Conservation (phyloP, 2,329 filamentous ascomycete genomes). For the Hypoxylon rubiginosum region DNA sequence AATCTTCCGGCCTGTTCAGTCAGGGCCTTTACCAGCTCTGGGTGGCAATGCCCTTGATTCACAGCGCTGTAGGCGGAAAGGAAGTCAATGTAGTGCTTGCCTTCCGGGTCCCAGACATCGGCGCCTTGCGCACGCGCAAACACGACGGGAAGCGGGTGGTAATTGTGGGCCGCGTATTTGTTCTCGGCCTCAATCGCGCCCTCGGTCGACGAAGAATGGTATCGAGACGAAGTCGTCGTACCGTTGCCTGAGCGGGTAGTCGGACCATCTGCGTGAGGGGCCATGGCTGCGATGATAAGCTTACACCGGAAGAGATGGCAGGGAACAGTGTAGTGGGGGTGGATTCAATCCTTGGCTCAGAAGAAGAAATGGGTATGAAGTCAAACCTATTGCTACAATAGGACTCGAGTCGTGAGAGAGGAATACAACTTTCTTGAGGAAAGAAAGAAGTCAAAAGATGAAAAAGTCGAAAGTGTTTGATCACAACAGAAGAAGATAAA, state of each 20-base stretch:
- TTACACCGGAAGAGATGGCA: slow-evolving; percentile 21
- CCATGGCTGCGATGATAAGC: slow-evolving; percentile 59
- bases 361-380: slow-evolving; percentile 14
- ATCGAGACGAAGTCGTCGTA: slow-evolving; percentile 57
- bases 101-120: slow-evolving; percentile 97
- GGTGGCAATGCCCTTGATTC: slow-evolving; percentile 98
- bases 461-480: slow-evolving; percentile 17
- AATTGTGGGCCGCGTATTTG: slow-evolving; percentile 95
- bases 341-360: slow-evolving; percentile 6
- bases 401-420: slow-evolving; percentile 1
- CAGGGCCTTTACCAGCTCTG: slow-evolving; percentile 91
- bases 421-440: slow-evolving; percentile 29
- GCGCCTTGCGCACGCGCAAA: slow-evolving; percentile 88
- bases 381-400: slow-evolving; percentile 32
- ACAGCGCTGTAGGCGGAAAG: slow-evolving; percentile 97
- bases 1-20: slow-evolving; percentile 89
- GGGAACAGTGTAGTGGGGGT: slow-evolving; percentile 12
- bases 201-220: slow-evolving; percentile 83
- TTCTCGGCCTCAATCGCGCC: slow-evolving; percentile 85
- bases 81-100: slow-evolving; percentile 95
- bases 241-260: slow-evolving; percentile 52
- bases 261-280: slow-evolving; percentile 68
- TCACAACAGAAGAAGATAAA: slow-evolving; percentile 30
- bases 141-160: slow-evolving; percentile 95
- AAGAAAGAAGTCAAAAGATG: slow-evolving; percentile 38